Percentiles rank a stretch among this genome's conserved stretches.
Evolutionary conservation across 192 early-diverging fungal genomes (phyloP).

Genomic region (Coemansia sp.): DNA sequence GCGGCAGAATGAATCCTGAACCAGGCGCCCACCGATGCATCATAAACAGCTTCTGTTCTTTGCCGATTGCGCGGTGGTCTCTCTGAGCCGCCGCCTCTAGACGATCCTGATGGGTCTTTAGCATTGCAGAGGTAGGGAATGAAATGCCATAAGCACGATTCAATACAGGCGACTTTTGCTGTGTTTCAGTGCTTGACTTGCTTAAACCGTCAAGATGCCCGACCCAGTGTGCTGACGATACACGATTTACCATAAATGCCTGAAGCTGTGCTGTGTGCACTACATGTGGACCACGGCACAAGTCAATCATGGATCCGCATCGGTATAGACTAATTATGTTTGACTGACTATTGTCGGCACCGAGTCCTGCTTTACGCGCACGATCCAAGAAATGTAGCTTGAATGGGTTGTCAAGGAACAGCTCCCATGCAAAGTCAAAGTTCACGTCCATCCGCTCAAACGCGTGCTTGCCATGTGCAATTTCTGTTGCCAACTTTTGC

Average conservation of each 20-base stretch:
- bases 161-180: constrained; percentile 56
- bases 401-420: constrained; percentile 75
- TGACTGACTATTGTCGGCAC: not conserved
- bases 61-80: constrained; percentile 70
- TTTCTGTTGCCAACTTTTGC: constrained; percentile 53
- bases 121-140: constrained; percentile 57
- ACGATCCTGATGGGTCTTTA: constrained; percentile 57
- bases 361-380: not conserved
- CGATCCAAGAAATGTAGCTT: constrained; percentile 67
- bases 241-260: constrained; percentile 56
- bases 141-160: constrained; percentile 75
- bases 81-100: constrained; percentile 57
- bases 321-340: constrained; percentile 63
- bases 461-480: constrained; percentile 54
- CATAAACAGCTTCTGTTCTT: constrained; percentile 70
- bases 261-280: constrained; percentile 64
- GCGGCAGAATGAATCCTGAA: constrained; percentile 74
- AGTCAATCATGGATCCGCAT: constrained; percentile 72
- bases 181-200: not conserved
- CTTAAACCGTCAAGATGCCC: constrained; percentile 15
- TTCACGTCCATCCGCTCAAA: constrained; percentile 70
- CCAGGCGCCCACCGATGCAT: constrained; percentile 68
- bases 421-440: constrained; percentile 57
- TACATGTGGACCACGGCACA: constrained; percentile 78
- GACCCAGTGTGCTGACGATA: constrained; percentile 66